A percentile compares a stretch with the other conserved stretches of the same genome.
phyloP scores from a whole-genome alignment of 1,284 basidiomycete genomes.

The Mycena sp. region DNA sequence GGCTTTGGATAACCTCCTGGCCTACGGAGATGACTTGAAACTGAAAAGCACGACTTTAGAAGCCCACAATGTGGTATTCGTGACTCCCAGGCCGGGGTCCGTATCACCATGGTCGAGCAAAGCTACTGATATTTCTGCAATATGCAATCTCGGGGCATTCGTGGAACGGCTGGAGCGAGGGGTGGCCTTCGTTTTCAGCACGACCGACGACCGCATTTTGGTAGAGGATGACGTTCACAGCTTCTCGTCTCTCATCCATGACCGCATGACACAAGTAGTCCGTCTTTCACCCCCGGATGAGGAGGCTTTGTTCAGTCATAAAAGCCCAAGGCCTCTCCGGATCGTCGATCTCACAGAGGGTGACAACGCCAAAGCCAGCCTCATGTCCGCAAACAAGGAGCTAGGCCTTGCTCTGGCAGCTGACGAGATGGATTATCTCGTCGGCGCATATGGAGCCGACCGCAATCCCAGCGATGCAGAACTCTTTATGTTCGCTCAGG shows the following conservation, averaged over 20 bases:
- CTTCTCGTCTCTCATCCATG: conserved; percentile 82
- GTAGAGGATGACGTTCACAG: conserved; percentile 51
- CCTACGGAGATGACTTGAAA: conserved; percentile 86
- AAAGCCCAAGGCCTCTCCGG: conserved; percentile 71
- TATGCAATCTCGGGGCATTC: conserved; percentile 81
- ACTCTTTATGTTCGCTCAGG: conserved; percentile 99
- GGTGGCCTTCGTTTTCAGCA: conserved; percentile 79
- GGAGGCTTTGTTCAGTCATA: conserved; percentile 76
- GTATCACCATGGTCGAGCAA: conserved; percentile 91
- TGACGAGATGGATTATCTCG: conserved; percentile 94
- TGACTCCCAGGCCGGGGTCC: conserved; percentile 79
- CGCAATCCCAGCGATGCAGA: conserved; percentile 96
- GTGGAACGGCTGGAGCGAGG: conserved; percentile 89
- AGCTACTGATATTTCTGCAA: conserved; percentile 93
- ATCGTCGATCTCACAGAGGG: conserved; percentile 67
- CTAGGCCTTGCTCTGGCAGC: conserved; percentile 91
- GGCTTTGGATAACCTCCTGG: conserved; percentile 80
- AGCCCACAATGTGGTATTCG: conserved; percentile 65
- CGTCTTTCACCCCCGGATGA: conserved; percentile 68
- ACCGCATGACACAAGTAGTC: conserved; percentile 95
- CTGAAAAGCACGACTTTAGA: conserved; percentile 57
- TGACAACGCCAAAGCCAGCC: conserved; percentile 58
- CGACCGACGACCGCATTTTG: conserved; percentile 51
- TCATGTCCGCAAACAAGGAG: conserved; percentile 83
- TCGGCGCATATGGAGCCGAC: conserved; percentile 82